Evolutionary conservation across 2,329 filamentous ascomycete genomes (phyloP), one percentile per base, ranked within the genome.

Genomic region (Fusarium lateritium): DNA sequence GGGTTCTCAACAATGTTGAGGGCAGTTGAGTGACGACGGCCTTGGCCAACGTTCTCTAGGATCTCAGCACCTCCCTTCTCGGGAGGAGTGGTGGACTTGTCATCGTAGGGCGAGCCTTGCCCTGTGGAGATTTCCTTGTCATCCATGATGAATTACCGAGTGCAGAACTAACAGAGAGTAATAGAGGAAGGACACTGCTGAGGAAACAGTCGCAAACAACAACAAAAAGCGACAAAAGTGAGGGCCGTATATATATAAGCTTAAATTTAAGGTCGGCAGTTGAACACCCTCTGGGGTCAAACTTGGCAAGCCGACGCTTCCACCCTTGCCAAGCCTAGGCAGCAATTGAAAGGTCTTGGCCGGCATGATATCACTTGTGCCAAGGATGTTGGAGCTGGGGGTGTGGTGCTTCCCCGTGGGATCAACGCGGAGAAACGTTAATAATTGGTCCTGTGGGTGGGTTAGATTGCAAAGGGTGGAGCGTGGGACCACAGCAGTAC

Each of bases 271-370:
- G 53, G 52, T 22, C 43, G 15, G 34, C 10, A 38, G 51, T 50
- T 65, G 36, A 36, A 60, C 65, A 53, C 62, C 62, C 42, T 59
- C 28, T 49, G 36, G 45, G 9, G n/a, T 52, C 42, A 11, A 65
- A 65, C 53, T 59, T 47, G 60, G 60, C 60, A 65, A 65, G 2
- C 62, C 61, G 62, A 60, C 15, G 24, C 15, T n/a, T 8, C 43
- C 52, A 57, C 22, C 28, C 21, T n/a, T 46, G 60, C 62, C 62
- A 65, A 65, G 62, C 53, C 53, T n/a, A 65, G 62, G 62, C 62
- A 65, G 62, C 62, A 65, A 52, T 45, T 65, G 65, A 65, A 65
- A 11, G 46, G 46, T 24, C 62, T 65, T 65, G 62, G 62, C 62
- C 45, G n/a, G 46, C 61, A 64, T 64, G 52, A 58, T 42, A 51